Conservation (phyloP, 1,284 basidiomycete genomes). For the Cutaneotrichosporon cutaneum region DNA sequence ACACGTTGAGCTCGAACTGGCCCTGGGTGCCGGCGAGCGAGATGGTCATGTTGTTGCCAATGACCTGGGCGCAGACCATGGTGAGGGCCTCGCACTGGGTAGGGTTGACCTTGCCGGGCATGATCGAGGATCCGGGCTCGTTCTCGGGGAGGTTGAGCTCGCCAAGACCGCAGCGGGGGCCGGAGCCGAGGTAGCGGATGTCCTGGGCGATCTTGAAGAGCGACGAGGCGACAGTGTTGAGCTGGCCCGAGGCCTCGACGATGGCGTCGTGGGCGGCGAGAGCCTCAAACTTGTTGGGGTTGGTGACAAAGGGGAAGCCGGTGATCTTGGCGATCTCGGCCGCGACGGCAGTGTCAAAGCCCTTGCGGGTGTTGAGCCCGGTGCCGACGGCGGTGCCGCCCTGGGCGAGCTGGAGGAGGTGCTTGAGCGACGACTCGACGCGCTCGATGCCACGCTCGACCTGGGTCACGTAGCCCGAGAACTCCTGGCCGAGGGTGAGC, state of each 20-base stretch:
- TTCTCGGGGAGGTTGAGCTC: conserved; percentile 96
- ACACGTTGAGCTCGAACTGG: conserved; percentile 99
- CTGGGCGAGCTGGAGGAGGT: conserved; percentile 88
- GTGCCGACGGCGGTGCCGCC: conserved; percentile 99
- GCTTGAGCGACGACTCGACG: conserved; percentile 76
- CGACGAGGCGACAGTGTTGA: conserved; percentile 92
- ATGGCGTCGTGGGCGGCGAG: conserved; percentile 96
- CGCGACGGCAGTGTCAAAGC: conserved; percentile 94
- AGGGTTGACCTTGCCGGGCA: conserved; percentile 99
- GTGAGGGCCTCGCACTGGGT: conserved; percentile 99
- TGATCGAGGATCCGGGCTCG: conserved; percentile 98
- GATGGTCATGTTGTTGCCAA: conserved; percentile 95
- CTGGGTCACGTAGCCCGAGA: conserved; percentile 97
- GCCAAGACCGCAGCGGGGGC: conserved; percentile 94
- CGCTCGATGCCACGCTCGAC: conserved; percentile 86
- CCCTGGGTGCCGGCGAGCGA: conserved; percentile 91
- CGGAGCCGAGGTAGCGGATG: conserved; percentile 95
- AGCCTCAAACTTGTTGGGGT: conserved; percentile 99
- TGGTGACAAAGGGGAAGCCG: conserved; percentile 86
- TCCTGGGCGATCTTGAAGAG: conserved; percentile 99
- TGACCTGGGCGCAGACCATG: conserved; percentile 98
- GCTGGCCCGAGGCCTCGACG: conserved; percentile 92
- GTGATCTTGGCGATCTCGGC: conserved; percentile 89
- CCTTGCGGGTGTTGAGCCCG: conserved; percentile 93
- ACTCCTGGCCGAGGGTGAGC: conserved; percentile 96